A percentile compares a stretch with the other conserved stretches of the same genome.
Evolutionary conservation across 2,329 filamentous ascomycete species (phyloP).

Genomic region (Pseudofabraea citricarpa): DNA sequence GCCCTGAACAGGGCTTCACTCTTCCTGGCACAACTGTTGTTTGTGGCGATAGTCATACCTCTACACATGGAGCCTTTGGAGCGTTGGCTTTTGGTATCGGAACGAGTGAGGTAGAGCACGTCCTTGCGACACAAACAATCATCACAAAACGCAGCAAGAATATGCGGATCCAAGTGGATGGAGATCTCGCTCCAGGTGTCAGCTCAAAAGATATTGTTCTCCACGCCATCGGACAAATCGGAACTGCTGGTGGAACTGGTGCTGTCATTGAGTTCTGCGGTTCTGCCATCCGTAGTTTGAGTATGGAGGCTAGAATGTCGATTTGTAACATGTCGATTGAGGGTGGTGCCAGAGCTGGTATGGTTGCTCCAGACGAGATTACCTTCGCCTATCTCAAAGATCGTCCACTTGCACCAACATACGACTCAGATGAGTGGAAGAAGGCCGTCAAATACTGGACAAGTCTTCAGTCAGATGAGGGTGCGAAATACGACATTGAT

Average conservation of each 20-base stretch:
- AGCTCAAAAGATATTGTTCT: conserved; percentile 95
- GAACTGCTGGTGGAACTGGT: conserved; percentile 90
- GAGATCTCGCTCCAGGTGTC: conserved; percentile 82
- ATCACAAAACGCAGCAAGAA: conserved; percentile 96
- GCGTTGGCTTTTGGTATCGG: conserved; percentile 94
- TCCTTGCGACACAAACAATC: conserved; percentile 91
- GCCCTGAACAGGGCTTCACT: conserved; percentile 97
- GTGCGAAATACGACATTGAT: conserved; percentile 84
- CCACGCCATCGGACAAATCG: conserved; percentile 87
- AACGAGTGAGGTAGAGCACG: conserved; percentile 97
- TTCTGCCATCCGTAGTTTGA: conserved; percentile 81
- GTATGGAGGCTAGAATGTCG: conserved; percentile 97
- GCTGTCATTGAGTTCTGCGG: conserved; percentile 97
- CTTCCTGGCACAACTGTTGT: conserved; percentile 95
- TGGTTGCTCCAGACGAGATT: conserved; percentile 91
- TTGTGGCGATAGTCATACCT: conserved; percentile 96
- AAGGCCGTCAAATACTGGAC: conserved; percentile 86
- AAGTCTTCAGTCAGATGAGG: conserved; percentile 77
- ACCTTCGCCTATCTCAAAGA: conserved; percentile 96
- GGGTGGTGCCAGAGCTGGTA: conserved; percentile 88
- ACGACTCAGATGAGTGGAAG: conserved; percentile 83
- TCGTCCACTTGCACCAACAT: conserved; percentile 80
- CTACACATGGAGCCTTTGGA: conserved; percentile 95
- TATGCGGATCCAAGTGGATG: conserved; percentile 95
- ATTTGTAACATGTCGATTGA: conserved; percentile 99